Conservation (phyloP, 192 early-diverging fungal species). For the Entophlyctis luteolus region DNA sequence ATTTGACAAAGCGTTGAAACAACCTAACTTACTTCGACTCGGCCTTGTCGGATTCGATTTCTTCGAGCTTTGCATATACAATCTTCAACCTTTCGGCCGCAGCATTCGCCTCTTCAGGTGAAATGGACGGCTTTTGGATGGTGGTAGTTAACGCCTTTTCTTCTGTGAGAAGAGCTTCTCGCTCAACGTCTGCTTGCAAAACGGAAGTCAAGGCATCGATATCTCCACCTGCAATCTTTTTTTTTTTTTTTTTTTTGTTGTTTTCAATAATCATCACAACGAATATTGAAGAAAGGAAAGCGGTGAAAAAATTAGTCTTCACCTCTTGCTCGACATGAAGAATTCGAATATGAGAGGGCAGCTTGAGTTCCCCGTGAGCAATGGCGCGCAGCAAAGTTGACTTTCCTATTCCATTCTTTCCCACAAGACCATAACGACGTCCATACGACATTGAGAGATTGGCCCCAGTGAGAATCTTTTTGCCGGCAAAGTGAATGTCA, state of each 20-base stretch:
- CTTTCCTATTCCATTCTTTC: constrained; percentile 88
- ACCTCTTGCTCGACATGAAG: constrained; percentile 98
- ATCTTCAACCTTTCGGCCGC: constrained; percentile 63
- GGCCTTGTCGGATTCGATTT: constrained; percentile 96
- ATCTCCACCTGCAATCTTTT: constrained; percentile 84
- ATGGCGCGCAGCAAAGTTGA: constrained; percentile 79
- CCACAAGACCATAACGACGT: constrained; percentile 92
- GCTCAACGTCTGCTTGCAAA: constrained; percentile 88
- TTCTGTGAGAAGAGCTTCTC: constrained; percentile 82
- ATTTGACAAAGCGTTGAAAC: background rate
- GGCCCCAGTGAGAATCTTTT: constrained; percentile 87
- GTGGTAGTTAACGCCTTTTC: constrained; percentile 63
- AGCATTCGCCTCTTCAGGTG: constrained; percentile 45
- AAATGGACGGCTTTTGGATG: constrained; percentile 44
- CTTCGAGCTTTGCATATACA: constrained; percentile 79
- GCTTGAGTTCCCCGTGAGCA: constrained; percentile 74
- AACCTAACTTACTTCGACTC: constrained; percentile 64
- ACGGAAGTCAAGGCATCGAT: constrained; percentile 82
- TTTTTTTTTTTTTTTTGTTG: background rate
- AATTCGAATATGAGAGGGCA: constrained; percentile 88
- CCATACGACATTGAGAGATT: constrained; percentile 79
- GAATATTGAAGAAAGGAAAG: too few relatives aligned
- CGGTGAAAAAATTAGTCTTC: constrained; percentile 9
- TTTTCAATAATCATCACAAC: background rate
- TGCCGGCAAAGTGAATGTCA: constrained; percentile 88